Evolutionary conservation across 1,284 basidiomycete genomes (phyloP), one percentile per base, ranked within the genome.

Genomic region (Apiotrichum laibachii): DNA sequence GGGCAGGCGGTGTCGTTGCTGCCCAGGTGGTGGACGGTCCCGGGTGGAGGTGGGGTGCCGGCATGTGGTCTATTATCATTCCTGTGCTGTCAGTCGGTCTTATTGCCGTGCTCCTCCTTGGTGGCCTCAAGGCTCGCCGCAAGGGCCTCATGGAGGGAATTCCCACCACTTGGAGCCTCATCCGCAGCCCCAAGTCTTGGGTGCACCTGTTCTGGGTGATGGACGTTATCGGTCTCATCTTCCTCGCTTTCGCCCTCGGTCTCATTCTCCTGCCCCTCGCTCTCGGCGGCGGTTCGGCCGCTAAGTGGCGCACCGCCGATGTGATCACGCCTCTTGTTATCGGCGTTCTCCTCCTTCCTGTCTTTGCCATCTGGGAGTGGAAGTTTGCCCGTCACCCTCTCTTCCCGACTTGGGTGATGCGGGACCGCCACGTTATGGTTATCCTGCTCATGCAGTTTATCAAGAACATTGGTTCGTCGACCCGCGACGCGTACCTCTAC

Each of bases 61-160:
- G 75, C 40, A 79, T 79, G 75, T 81, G 74, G 71, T 73, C 70
- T 15, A 79, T 80, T 64, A 78, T 80, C 61, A 77, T 76, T 64
- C 76, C 79, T 5, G 66, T 74, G 47, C 65, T 67, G 53, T 50
- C 69, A 16, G 39, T 79, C 18, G 76, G 77, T 5, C 65, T 80
- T 18, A 57, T 78, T 51, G 46, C 56, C 39, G 68, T 75, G 3
- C 64, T 81, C 31, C 51, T 67, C 31, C 26, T 65, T 51, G 77
- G 75, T 0, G 63, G 67, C 34, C 60, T 67, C 61, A 56, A 67
- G 45, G 72, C 73, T 1, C 65, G 65, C 37, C 56, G 60, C 19
- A 34, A 61, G 10, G 77, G 78, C 11, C 61, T 66, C 1, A 64
- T 79, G 8, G 63, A 65, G 16, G 61, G 63, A 13, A 69, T 76